Percentiles rank a stretch among this genome's conserved stretches.
These are phyloP conservation scores for Verruconis gallopava DNA, from an alignment of 2,329 filamentous ascomycete genomes.

Conservation along the genomic window DNA sequence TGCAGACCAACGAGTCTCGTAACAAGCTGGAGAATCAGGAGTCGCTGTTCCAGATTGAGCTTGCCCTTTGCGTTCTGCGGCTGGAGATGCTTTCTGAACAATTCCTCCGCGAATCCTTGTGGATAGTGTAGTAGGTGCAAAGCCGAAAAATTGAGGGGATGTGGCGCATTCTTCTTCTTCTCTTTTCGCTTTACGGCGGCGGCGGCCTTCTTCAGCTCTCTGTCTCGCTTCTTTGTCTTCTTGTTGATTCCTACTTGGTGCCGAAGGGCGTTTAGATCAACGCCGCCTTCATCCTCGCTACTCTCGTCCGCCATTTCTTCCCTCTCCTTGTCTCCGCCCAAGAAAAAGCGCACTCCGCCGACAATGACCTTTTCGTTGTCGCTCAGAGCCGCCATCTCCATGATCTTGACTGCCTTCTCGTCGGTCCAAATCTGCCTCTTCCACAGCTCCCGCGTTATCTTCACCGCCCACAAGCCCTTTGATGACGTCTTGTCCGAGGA, in stretches of 20 bases:
- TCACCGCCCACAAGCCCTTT: constrained; percentile 90
- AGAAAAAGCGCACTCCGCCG: constrained; percentile 83
- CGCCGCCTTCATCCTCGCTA: constrained; percentile 53
- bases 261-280: constrained; percentile 68
- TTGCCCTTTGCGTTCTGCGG: constrained; percentile 75
- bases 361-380: constrained; percentile 88
- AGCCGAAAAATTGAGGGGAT: constrained; percentile 89
- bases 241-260: constrained; percentile 91
- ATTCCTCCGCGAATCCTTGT: constrained; percentile 78
- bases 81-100: constrained; percentile 86
- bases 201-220: constrained; percentile 65
- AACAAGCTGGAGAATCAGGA: constrained; percentile 81
- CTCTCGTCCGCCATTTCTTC: constrained; percentile 80
- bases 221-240: constrained; percentile 80
- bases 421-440: constrained; percentile 94
- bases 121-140: constrained; percentile 88
- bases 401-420: constrained; percentile 87
- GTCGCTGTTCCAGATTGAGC: constrained; percentile 74
- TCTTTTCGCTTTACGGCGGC: constrained; percentile 60
- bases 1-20: constrained; percentile 85
- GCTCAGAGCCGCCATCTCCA: constrained; percentile 83
- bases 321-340: constrained; percentile 89
- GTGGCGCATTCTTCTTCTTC: constrained; percentile 80
- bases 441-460: constrained; percentile 91
- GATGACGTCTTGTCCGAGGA: constrained; percentile 72